These are phyloP conservation scores for Penicillium subrubescens DNA, from an alignment of 495 filamentous ascomycete genomes.

Conservation along the genomic window DNA sequence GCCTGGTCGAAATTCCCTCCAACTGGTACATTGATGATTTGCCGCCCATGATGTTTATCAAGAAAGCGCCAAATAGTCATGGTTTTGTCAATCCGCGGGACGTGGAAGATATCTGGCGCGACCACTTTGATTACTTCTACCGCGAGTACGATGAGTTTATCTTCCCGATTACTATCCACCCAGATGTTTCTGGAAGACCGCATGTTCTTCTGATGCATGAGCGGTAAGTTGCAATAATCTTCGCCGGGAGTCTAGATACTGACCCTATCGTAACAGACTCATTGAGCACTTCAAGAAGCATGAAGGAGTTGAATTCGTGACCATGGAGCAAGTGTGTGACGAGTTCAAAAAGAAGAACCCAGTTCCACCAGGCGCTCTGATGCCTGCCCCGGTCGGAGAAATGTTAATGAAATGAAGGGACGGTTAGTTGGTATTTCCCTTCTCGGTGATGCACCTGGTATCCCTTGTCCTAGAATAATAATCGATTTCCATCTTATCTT, in stretches of 20 bases:
- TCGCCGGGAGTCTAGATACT: neutral
- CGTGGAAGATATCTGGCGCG: constrained; percentile 58
- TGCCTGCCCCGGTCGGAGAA: constrained; percentile 27
- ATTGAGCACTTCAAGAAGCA: constrained; percentile 74
- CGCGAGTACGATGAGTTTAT: constrained; percentile 68
- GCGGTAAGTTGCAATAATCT: constrained; percentile 22
- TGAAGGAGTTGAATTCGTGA: constrained; percentile 72
- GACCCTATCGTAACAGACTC: constrained; percentile 31
- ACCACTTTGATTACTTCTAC: constrained; percentile 71
- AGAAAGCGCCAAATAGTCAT: constrained; percentile 57
- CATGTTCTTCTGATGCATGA: constrained; percentile 69
- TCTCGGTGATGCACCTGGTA: neutral
- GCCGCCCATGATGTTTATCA: constrained; percentile 63
- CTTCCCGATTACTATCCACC: constrained; percentile 70
- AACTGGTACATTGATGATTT: constrained; percentile 71
- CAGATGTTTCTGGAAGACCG: constrained; percentile 65
- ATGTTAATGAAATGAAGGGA: constrained; percentile 19
- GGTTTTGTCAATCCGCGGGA: constrained; percentile 61
- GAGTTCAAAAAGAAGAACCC: constrained; percentile 55
- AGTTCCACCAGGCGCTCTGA: constrained; percentile 26
- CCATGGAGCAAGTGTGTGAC: constrained; percentile 65
- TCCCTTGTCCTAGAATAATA: neutral
- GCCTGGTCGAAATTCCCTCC: constrained; percentile 65
- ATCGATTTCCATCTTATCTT: neutral
- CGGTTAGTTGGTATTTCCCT: neutral